phyloP scores from a whole-genome alignment of 805 yeast genomes.

The Starmerella roubikii region DNA sequence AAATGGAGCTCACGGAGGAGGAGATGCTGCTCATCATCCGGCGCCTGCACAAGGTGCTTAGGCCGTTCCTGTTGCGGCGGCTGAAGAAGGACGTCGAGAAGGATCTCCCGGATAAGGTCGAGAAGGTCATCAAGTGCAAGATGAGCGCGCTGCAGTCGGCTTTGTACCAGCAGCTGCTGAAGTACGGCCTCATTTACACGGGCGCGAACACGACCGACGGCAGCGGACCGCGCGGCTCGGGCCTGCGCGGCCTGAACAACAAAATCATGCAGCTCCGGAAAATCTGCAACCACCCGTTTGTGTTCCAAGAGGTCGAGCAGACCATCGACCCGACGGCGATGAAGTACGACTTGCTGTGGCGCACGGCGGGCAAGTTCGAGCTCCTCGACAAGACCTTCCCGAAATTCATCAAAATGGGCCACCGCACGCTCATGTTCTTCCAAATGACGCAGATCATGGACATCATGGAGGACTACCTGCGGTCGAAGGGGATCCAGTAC shows the following conservation, averaged over 20 bases:
- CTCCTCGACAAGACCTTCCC: conserved; percentile 77
- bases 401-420: conserved; percentile 72
- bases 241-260: conserved; percentile 78
- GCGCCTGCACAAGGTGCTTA: conserved; percentile 86
- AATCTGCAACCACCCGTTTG: conserved; percentile 95
- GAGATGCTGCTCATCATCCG: conserved; percentile 85
- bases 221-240: conserved; percentile 23
- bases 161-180: conserved; percentile 82
- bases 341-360: conserved; percentile 71
- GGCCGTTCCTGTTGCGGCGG: conserved; percentile 89
- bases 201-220: conserved; percentile 31
- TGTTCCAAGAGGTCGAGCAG: conserved; percentile 86
- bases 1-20: conserved; percentile 88
- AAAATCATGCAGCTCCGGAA: conserved; percentile 92
- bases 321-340: conserved; percentile 55
- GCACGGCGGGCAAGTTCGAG: conserved; percentile 92
- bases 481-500: conserved; percentile 58
- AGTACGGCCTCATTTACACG: conserved; percentile 64
- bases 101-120: conserved; percentile 89
- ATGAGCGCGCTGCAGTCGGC: conserved; percentile 74
- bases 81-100: conserved; percentile 94
- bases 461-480: conserved; percentile 89
- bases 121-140: conserved; percentile 86
- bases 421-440: conserved; percentile 82
- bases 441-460: conserved; percentile 99